Evolutionary conservation across 2,329 filamentous ascomycete species (phyloP).

Genomic region (Fusarium napiforme): DNA sequence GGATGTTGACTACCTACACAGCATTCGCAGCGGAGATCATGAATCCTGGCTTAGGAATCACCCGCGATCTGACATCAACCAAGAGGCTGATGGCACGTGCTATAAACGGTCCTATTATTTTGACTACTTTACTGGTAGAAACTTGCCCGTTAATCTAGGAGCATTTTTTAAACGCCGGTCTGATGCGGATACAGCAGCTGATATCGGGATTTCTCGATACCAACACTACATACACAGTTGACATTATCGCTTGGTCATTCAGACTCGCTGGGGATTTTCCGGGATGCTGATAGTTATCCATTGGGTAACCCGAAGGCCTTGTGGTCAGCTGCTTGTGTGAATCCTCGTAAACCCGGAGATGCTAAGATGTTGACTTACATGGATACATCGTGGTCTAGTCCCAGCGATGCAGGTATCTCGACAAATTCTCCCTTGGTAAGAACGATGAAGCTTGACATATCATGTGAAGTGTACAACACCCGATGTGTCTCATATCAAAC

Average conservation of each 20-base stretch:
- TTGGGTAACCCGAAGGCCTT: neutral
- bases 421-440: neutral
- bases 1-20: conserved; percentile 10
- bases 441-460: too few relatives aligned
- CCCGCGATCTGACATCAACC: conserved; percentile 9
- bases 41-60: conserved; percentile 9
- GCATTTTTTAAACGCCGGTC: conserved; percentile 1
- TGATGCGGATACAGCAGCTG: conserved; percentile 1
- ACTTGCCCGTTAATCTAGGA: neutral
- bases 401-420: neutral
- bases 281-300: neutral
- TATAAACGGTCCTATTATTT: conserved; percentile 23
- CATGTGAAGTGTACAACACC: neutral
- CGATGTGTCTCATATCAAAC: neutral
- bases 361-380: conserved; percentile 12
- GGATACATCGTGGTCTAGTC: conserved; percentile 1
- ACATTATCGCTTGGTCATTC: neutral
- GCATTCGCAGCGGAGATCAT: neutral
- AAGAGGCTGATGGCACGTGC: conserved; percentile 7
- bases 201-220: conserved; percentile 22
- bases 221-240: neutral
- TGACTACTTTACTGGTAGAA: neutral
- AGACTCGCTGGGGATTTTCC: neutral
- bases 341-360: neutral
- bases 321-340: conserved; percentile 9